phyloP scores from a whole-genome alignment of 1,284 basidiomycete genomes.

The Ustilago curta region DNA sequence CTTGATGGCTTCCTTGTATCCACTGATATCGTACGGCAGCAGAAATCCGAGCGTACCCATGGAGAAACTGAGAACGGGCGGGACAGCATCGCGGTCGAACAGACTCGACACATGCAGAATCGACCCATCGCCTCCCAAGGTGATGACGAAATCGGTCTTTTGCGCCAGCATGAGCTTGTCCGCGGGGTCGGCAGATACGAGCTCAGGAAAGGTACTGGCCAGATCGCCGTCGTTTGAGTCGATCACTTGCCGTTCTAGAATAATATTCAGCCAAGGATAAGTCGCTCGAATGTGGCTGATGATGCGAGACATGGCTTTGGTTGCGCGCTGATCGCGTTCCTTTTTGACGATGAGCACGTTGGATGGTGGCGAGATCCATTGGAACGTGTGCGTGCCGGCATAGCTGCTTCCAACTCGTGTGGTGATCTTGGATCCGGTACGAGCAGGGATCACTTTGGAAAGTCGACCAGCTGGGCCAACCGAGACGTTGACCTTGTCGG shows the following conservation, averaged over 20 bases:
- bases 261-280: slow-evolving; percentile 80
- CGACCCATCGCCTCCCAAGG: slow-evolving; percentile 93
- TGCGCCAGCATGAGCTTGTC: slow-evolving; percentile 41
- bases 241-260: slow-evolving; percentile 76
- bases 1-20: slow-evolving; percentile 51
- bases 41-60: slow-evolving; percentile 96
- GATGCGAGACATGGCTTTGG: slow-evolving; percentile 70
- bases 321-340: slow-evolving; percentile 70
- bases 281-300: slow-evolving; percentile 65
- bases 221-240: slow-evolving; percentile 75
- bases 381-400: slow-evolving; percentile 66
- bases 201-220: slow-evolving; percentile 29
- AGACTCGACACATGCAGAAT: slow-evolving; percentile 93
- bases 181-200: slow-evolving; percentile 19
- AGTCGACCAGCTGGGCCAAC: slow-evolving; percentile 59
- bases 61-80: slow-evolving; percentile 93
- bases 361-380: slow-evolving; percentile 65
- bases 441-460: slow-evolving; percentile 53
- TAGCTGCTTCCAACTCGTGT: slow-evolving; percentile 60
- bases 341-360: slow-evolving; percentile 73
- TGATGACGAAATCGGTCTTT: slow-evolving; percentile 81
- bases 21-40: slow-evolving; percentile 77
- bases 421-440: slow-evolving; percentile 54
- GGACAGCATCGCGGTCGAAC: slow-evolving; percentile 87
- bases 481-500: slow-evolving; percentile 59